Evolutionary conservation across 2,329 filamentous ascomycete genomes (phyloP), one percentile per base, ranked within the genome.

Genomic region (Apiospora saccharicola): DNA sequence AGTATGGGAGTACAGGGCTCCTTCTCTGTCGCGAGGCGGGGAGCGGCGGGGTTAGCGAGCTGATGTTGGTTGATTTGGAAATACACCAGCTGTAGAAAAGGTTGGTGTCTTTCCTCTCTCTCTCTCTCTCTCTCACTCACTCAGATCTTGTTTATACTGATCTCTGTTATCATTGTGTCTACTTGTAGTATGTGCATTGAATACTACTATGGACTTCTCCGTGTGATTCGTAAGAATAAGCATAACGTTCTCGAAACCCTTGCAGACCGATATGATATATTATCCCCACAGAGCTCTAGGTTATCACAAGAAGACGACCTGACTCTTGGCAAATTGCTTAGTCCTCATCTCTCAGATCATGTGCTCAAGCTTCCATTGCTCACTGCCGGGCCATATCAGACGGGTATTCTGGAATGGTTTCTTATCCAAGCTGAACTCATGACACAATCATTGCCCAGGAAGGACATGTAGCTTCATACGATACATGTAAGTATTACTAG

Each of bases 401-500:
- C 26, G 26, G 12, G 7, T 19, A 22, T 19, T 37, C 30, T 19
- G 24, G 14, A 30, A 61, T 14, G 24, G 34, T 12, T 41, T 64
- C 24, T 41, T 22, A 41, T 10, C 34, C 34, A 64, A 64, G 30
- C 12, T 37, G 34, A 34, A 12, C 19, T 64, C 30, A 64, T 64
- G 57, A 64, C 57, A 64, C 34, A 64, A 41, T 22, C 34, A 64
- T 64, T 64, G 57, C 22, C 22, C 7, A 64, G 41, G 57, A 64
- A 41, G 57, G 34, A 24, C 57, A 41, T 4, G 57, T n/a, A 41
- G 34, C 19, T 64, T 34, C 19, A 41, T 64, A 64, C 41, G 22
- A 64, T 41, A 37, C 41, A 64, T 64, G 57, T 64, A 64, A 64
- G 34, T 41, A 41, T 64, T 64, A 64, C 57, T 41, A 64, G 57